These are phyloP conservation scores for Stenocarpella maydis DNA, from an alignment of 2,329 filamentous ascomycete species.

Conservation along the genomic window DNA sequence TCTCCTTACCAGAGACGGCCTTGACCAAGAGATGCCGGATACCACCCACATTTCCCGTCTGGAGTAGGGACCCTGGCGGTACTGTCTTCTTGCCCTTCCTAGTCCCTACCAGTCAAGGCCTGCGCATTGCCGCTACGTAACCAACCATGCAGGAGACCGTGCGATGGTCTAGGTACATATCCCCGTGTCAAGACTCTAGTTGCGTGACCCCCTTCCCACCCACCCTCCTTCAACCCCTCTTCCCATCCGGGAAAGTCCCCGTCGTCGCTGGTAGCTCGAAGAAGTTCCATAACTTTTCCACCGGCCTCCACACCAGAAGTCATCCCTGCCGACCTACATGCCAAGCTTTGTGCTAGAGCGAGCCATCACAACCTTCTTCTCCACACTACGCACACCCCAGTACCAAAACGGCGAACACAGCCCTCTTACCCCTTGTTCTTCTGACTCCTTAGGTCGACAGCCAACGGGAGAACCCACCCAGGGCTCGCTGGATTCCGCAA, in stretches of 20 bases:
- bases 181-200: conserved; percentile 7
- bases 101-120: conserved; percentile 8
- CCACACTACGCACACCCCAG: conserved; percentile 31
- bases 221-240: conserved; percentile 14
- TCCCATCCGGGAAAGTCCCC: conserved; percentile 4
- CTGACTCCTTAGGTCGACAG: conserved; percentile 23
- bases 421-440: conserved; percentile 25
- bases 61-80: conserved; percentile 9
- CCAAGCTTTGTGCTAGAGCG: conserved; percentile 35
- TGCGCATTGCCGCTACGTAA: conserved; percentile 15
- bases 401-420: conserved; percentile 32
- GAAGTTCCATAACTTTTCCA: conserved; percentile 30
- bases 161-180: not conserved
- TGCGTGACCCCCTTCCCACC: not conserved
- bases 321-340: conserved; percentile 31
- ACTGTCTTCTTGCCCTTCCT: conserved; percentile 3
- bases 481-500: conserved; percentile 31
- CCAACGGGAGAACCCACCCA: conserved; percentile 25
- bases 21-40: conserved; percentile 27
- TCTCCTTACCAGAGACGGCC: conserved; percentile 7
- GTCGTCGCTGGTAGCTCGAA: conserved; percentile 14
- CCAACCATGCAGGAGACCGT: conserved; percentile 6
- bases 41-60: conserved; percentile 18
- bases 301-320: conserved; percentile 14
- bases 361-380: conserved; percentile 32